A percentile compares a stretch with the other conserved stretches of the same genome.
Conservation (phyloP, 2,329 filamentous ascomycete species). For the Cadophora luteo-olivacea region DNA sequence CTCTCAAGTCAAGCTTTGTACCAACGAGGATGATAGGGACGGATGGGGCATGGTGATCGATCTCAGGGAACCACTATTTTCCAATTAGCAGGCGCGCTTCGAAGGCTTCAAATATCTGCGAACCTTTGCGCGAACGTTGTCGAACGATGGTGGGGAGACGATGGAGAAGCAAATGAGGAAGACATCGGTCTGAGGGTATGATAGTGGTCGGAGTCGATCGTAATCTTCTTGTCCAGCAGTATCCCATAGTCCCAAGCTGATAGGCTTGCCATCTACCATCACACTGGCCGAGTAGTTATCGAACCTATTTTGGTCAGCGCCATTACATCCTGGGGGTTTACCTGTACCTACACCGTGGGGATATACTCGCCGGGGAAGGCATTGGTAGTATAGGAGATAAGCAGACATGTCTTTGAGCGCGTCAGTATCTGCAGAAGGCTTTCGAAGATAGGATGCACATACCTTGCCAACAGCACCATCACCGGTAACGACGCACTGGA, state of each 20-base stretch:
- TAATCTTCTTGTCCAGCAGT: constrained; percentile 99
- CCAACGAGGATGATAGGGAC: constrained; percentile 97
- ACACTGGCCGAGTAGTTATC: constrained; percentile 99
- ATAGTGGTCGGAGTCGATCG: constrained; percentile 90
- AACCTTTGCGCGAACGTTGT: constrained; percentile 99
- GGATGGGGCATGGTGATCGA: constrained; percentile 93
- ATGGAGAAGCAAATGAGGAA: constrained; percentile 99
- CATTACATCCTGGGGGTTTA: constrained; percentile 6
- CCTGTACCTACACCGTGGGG: constrained; percentile 80
- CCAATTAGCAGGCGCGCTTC: constrained; percentile 22
- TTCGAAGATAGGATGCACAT: constrained; percentile 43
- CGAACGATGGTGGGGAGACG: constrained; percentile 95
- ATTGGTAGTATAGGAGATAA: constrained; percentile 99
- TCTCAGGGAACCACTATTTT: constrained; percentile 91
- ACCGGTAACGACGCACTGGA: constrained; percentile 95
- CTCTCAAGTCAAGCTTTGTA: constrained; percentile 94
- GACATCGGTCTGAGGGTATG: constrained; percentile 97
- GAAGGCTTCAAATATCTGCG: constrained; percentile 40
- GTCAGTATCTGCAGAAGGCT: constrained; percentile 31
- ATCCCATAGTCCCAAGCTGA: constrained; percentile 97
- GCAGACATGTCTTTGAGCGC: constrained; percentile 83
- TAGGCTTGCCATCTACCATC: constrained; percentile 98
- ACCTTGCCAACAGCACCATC: constrained; percentile 99
- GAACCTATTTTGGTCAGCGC: constrained; percentile 66
- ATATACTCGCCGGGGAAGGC: constrained; percentile 99